Evolutionary conservation across 495 filamentous ascomycete species (phyloP), one percentile per base, ranked within the genome.

Genomic region (Aspergillus panamensis): DNA sequence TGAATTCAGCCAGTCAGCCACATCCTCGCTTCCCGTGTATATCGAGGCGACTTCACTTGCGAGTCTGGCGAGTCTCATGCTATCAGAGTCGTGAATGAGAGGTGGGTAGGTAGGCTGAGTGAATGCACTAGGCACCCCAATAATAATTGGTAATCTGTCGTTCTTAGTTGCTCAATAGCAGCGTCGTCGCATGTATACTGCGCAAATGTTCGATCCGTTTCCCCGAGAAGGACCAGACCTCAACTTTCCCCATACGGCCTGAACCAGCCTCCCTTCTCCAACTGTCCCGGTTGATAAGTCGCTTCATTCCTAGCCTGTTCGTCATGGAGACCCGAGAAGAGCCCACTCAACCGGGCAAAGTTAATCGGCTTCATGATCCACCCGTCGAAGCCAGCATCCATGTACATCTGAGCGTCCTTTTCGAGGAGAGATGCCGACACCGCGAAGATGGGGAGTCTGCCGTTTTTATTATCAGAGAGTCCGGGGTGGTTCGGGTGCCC

Each of bases 381-480:
- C 39, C 89, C 92, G 60, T 97, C 92, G 62, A 96, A 96, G 1
- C 92, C 92, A 3, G 83, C 81, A n/a, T 87, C 79, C 35, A 90
- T 82, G 66, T 96, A 97, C 6, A 69, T 83, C 19, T 84, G 70
- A 17, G 76, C 80, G 6, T 91, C 81, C 33, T 77, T 80, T 67
- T 96, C 92, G 5, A 91, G 60, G 0, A 96, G 74, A 6, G 90
- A 92, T 3, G 92, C 92, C 1, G 92, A 96, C 7, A 97, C 92
- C 8, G 91, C 91, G 65, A 97, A 90, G 47, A 97, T 88, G 2
- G 92, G 91, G 0, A 91, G 0, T 10, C 35, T 4, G 10, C 14
- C 10, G 14, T 3, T 13, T 6, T 12, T 12, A 6, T n/a, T 13
- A 3, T n/a, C 8, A 8, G 6, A 8, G 8, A 8, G 14, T 25